Conservation (phyloP, 352 stramenopile genomes). For the Blastocystis sp. region DNA sequence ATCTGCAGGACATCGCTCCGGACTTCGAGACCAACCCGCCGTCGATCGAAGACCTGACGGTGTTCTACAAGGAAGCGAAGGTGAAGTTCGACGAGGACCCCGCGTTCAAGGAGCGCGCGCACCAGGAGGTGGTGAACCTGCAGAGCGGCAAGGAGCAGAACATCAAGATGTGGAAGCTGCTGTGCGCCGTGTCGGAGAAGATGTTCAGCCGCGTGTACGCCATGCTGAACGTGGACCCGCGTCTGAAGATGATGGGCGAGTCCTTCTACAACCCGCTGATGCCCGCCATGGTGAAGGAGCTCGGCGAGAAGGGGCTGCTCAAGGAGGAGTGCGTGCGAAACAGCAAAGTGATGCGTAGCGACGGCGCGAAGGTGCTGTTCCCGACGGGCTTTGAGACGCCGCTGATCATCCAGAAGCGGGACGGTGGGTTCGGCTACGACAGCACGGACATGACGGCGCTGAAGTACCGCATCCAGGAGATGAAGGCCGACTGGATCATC, state of each 20-base stretch:
- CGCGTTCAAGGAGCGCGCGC: conserved; percentile 91
- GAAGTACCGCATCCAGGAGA: conserved; percentile 79
- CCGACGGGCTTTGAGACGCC: conserved; percentile 78
- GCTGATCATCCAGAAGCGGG: conserved; percentile 86
- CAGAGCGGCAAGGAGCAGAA: conserved; percentile 84
- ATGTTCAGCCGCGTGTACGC: conserved; percentile 87
- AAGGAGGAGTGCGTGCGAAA: conserved; percentile 75
- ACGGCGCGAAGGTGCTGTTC: conserved; percentile 85
- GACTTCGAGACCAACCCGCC: conserved; percentile 85
- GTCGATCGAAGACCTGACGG: conserved; percentile 93
- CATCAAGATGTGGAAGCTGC: conserved; percentile 79
- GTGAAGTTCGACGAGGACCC: conserved; percentile 91
- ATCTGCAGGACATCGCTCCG: conserved; percentile 94
- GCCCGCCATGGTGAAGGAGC: conserved; percentile 84
- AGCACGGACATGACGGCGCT: conserved; percentile 87
- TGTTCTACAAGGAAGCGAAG: conserved; percentile 80
- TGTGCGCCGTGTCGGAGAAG: conserved; percentile 81
- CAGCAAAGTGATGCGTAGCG: conserved; percentile 79
- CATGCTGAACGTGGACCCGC: conserved; percentile 79
- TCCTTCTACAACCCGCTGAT: conserved; percentile 89
- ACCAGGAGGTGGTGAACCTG: conserved; percentile 93
- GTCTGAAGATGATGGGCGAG: conserved; percentile 82
- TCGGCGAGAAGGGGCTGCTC: conserved; percentile 84
- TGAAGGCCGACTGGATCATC: conserved; percentile 80
- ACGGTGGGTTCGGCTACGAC: conserved; percentile 87